Evolutionary conservation across 1,139 yeast genomes (phyloP).

Genomic region (Sugiyamaella paludigena): DNA sequence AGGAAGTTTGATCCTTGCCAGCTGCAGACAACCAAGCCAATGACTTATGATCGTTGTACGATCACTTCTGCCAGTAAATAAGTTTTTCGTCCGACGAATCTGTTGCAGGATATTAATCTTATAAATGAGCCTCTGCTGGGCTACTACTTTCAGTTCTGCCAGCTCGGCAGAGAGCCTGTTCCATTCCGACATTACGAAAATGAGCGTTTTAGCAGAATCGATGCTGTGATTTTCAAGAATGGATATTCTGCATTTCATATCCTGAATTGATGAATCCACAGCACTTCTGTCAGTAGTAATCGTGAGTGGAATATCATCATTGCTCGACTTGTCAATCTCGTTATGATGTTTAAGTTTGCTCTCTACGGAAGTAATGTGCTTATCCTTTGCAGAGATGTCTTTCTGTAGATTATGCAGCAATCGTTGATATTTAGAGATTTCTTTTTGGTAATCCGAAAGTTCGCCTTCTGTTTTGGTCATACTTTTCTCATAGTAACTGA

Average conservation of each 20-base stretch:
- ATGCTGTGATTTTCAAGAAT: neutral
- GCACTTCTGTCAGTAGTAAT: neutral
- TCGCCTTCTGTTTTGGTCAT: slow-evolving; percentile 5
- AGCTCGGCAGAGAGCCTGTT: slow-evolving; percentile 4
- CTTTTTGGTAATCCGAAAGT: slow-evolving; percentile 4
- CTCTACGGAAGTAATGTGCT: slow-evolving; percentile 4
- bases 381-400: slow-evolving; percentile 2
- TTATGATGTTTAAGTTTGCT: neutral
- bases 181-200: slow-evolving; percentile 2
- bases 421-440: neutral
- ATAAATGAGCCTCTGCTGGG: no score
- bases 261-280: neutral
- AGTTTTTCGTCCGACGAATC: no score
- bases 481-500: slow-evolving; percentile 1
- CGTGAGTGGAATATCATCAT: neutral
- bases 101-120: no score
- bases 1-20: no score
- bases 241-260: slow-evolving; percentile 2
- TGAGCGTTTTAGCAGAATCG: neutral
- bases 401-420: slow-evolving; percentile 1
- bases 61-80: no score
- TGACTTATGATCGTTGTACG: no score
- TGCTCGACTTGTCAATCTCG: neutral
- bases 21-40: no score
- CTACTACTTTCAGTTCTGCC: neutral